Percentiles rank a stretch among this genome's conserved stretches.
phyloP scores from a whole-genome alignment of 306 rosid genomes.

The Canavalia ensiformis region DNA sequence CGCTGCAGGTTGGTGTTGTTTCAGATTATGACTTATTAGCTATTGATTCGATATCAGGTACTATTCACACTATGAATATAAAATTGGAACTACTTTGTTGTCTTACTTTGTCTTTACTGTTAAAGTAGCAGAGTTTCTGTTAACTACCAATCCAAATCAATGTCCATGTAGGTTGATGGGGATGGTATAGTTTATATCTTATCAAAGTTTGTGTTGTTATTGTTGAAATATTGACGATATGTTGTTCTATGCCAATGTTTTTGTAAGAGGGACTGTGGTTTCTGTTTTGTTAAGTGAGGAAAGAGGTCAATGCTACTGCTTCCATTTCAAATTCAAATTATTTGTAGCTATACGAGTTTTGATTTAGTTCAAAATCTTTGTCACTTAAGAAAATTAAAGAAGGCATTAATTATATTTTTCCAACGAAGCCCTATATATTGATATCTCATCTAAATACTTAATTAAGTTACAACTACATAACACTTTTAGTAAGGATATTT shows the following conservation, averaged over 20 bases:
- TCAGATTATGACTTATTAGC: slow-evolving; percentile 97
- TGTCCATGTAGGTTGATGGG: slow-evolving; percentile 15
- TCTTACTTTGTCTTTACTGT: background rate
- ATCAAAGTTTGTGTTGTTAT: slow-evolving; percentile 22
- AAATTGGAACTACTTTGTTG: slow-evolving; percentile 5
- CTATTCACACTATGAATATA: background rate
- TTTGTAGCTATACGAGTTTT: background rate
- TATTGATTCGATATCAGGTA: slow-evolving; percentile 97
- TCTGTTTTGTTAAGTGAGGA: slow-evolving; percentile 29
- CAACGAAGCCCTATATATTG: background rate
- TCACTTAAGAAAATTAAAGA: background rate
- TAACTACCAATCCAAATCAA: background rate
- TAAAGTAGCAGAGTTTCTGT: background rate
- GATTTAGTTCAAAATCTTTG: background rate
- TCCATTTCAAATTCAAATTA: background rate
- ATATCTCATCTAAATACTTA: slow-evolving; percentile 3
- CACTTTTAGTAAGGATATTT: background rate
- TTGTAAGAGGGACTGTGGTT: background rate
- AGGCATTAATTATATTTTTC: background rate
- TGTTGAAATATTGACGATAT: slow-evolving; percentile 34
- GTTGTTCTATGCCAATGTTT: slow-evolving; percentile 8
- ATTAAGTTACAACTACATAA: background rate
- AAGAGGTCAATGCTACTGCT: background rate
- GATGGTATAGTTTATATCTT: slow-evolving; percentile 3
- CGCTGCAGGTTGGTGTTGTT: slow-evolving; percentile 92